phyloP scores from a whole-genome alignment of 768 basidiomycete genomes.

The Leccinum broughii region DNA sequence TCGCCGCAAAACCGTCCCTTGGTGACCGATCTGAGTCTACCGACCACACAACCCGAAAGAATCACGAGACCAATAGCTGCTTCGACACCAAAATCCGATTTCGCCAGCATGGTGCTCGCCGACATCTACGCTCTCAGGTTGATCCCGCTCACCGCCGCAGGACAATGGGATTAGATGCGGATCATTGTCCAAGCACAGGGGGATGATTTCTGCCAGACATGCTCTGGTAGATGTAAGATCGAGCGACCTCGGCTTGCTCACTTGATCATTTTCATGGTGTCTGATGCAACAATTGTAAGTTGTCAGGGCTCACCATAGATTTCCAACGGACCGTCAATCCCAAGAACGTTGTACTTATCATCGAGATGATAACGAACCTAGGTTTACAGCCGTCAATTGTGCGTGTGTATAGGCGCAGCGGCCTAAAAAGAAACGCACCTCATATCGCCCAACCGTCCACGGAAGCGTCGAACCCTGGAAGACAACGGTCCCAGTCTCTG shows the following conservation, averaged over 20 bases:
- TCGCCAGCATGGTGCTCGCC: conserved; percentile 61
- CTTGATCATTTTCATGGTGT: no score
- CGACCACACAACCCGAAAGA: not conserved
- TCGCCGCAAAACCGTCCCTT: no score
- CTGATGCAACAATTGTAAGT: no score
- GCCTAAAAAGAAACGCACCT: conserved; percentile 33
- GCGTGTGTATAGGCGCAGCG: no score
- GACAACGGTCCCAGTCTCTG: no score
- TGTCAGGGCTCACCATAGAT: no score
- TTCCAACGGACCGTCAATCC: no score
- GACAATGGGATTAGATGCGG: conserved; percentile 76
- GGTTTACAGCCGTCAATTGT: no score
- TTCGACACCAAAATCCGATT: conserved; percentile 82
- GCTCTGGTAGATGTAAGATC: conserved; percentile 34
- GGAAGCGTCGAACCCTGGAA: conserved; percentile 73
- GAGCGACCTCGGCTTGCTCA: no score
- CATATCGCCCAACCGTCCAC: conserved; percentile 85
- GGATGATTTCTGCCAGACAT: conserved; percentile 74
- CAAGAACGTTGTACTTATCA: no score
- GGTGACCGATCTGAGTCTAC: no score
- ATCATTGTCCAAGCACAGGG: conserved; percentile 70
- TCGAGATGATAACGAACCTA: no score
- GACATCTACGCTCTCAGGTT: conserved; percentile 12
- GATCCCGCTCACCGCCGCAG: conserved; percentile 43
- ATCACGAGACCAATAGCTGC: conserved; percentile 44